These are phyloP conservation scores for Neurospora discreta DNA, from an alignment of 495 filamentous ascomycete genomes.

Conservation along the genomic window DNA sequence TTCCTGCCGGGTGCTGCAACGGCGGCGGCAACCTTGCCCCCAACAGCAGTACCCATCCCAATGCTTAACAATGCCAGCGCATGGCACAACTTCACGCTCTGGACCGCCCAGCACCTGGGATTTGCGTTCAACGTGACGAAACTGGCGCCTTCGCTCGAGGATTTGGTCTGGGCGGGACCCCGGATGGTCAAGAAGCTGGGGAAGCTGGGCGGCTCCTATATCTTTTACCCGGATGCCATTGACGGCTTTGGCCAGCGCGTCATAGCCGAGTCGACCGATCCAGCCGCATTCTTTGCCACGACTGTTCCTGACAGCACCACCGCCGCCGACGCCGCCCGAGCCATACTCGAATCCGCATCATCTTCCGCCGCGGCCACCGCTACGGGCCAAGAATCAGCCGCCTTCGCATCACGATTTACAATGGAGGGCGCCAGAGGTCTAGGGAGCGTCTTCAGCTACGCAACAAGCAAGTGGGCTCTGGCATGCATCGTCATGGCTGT, in stretches of 20 bases:
- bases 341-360: conserved; percentile 17
- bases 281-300: conserved; percentile 19
- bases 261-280: conserved; percentile 46
- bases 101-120: conserved; percentile 31
- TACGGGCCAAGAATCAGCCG: conserved; percentile 25
- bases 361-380: conserved; percentile 16
- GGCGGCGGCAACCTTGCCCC: conserved; percentile 10
- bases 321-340: conserved; percentile 8
- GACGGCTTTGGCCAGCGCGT: conserved; percentile 50
- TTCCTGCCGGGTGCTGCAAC: neutral
- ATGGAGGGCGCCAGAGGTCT: conserved; percentile 45
- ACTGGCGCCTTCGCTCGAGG: conserved; percentile 37
- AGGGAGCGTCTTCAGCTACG: conserved; percentile 82
- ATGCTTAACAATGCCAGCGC: conserved; percentile 27
- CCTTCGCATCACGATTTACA: conserved; percentile 35
- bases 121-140: conserved; percentile 31
- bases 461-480: conserved; percentile 90
- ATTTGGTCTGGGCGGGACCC: conserved; percentile 50
- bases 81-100: conserved; percentile 37
- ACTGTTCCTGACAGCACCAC: conserved; percentile 14
- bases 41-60: neutral
- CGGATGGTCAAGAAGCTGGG: conserved; percentile 53
- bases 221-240: conserved; percentile 49
- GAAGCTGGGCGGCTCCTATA: conserved; percentile 42
- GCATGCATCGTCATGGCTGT: conserved; percentile 76